Conservation (phyloP, 2,329 filamentous ascomycete genomes). For the Myriosclerotinia scirpicola region DNA sequence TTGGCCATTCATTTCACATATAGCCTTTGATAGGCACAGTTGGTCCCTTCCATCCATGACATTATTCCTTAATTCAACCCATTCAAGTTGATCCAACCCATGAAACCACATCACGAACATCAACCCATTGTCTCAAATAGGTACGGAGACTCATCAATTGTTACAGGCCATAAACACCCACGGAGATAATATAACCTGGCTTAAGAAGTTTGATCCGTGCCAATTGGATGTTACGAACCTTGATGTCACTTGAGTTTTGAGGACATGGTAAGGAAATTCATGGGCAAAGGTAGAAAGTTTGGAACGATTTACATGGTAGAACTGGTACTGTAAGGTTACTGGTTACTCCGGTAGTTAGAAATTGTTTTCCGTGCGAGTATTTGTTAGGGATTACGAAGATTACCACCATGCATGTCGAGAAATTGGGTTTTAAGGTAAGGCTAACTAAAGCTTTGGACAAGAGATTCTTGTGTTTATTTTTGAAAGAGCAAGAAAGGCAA, state of each 20-base stretch:
- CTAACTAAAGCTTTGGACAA: slow-evolving; percentile 5
- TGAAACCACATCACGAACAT: slow-evolving; percentile 16
- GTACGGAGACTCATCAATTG: background rate
- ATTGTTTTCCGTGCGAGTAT: slow-evolving; percentile 1
- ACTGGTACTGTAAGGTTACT: no score
- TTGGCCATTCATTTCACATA: background rate
- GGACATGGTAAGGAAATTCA: background rate
- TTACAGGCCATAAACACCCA: slow-evolving; percentile 13
- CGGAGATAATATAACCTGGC: background rate
- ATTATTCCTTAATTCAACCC: slow-evolving; percentile 8
- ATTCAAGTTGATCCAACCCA: no score
- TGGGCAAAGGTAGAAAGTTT: slow-evolving; percentile 11
- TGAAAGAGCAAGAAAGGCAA: background rate
- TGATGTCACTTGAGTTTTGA: background rate
- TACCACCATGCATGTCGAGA: background rate
- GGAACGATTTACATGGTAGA: background rate
- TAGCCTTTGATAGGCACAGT: slow-evolving; percentile 2
- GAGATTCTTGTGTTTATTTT: background rate
- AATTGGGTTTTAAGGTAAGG: background rate
- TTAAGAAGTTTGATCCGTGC: background rate
- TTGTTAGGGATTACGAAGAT: background rate
- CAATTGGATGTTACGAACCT: slow-evolving; percentile 6
- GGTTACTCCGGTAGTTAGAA: background rate
- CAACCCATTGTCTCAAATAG: slow-evolving; percentile 17
- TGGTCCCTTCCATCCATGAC: slow-evolving; percentile 19